These are phyloP conservation scores for Lyophyllum semitale DNA, from an alignment of 768 basidiomycete genomes.

Conservation along the genomic window DNA sequence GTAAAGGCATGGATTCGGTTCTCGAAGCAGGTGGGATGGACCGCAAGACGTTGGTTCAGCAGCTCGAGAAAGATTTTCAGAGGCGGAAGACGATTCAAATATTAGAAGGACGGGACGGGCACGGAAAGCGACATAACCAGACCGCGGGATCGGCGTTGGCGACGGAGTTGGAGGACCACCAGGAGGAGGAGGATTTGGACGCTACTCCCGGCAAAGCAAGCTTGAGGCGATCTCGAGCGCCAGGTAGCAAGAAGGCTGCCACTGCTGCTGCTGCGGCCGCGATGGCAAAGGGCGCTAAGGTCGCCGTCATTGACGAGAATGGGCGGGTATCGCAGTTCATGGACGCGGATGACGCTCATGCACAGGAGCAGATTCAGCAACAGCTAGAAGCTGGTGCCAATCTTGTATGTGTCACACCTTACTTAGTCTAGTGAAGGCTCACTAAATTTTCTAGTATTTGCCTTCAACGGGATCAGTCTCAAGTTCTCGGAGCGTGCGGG, in stretches of 20 bases:
- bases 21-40: slow-evolving; percentile 74
- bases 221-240: slow-evolving; percentile 33
- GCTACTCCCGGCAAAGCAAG: slow-evolving; percentile 60
- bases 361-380: slow-evolving; percentile 85
- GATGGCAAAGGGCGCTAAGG: slow-evolving; percentile 21
- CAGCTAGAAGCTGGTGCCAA: slow-evolving; percentile 76
- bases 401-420: slow-evolving; percentile 48
- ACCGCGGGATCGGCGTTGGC: slow-evolving; percentile 11
- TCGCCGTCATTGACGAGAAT: slow-evolving; percentile 39
- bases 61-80: slow-evolving; percentile 81
- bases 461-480: slow-evolving; percentile 60
- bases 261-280: background rate
- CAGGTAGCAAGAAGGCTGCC: slow-evolving; percentile 25
- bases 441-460: slow-evolving; percentile 49
- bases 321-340: slow-evolving; percentile 81
- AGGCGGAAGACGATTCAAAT: slow-evolving; percentile 83
- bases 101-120: slow-evolving; percentile 69
- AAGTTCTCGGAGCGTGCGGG: slow-evolving; percentile 68
- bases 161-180: slow-evolving; percentile 32
- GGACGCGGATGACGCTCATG: slow-evolving; percentile 85
- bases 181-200: slow-evolving; percentile 52
- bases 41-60: slow-evolving; percentile 76
- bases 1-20: slow-evolving; percentile 74
- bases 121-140: slow-evolving; percentile 30
- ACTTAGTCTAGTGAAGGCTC: slow-evolving; percentile 1